Conservation (phyloP, 768 basidiomycete genomes). For the Suillus cothurnatus region DNA sequence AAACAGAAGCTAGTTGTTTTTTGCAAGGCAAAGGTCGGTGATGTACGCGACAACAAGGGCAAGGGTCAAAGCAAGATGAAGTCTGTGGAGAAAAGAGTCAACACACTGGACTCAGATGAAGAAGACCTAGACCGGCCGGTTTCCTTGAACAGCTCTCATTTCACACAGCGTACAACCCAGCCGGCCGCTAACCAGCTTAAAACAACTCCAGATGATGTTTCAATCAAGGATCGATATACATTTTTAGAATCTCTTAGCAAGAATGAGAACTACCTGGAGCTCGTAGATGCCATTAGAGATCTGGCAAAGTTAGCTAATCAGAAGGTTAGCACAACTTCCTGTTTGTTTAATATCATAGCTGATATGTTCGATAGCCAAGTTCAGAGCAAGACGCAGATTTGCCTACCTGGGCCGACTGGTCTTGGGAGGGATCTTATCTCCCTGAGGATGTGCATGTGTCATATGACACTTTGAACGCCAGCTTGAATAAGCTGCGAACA, state of each 20-base stretch:
- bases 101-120: not conserved
- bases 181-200: too few relatives aligned
- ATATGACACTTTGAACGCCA: not conserved
- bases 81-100: not conserved
- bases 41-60: not conserved
- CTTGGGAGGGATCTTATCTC: not conserved
- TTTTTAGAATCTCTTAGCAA: not conserved
- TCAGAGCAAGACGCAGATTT: not conserved
- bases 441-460: not conserved
- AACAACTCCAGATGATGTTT: not conserved
- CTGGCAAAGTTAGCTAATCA: not conserved
- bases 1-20: not conserved
- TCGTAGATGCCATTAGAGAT: not conserved
- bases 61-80: not conserved
- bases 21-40: not conserved
- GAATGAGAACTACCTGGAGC: not conserved
- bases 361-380: not conserved
- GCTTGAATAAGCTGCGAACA: not conserved
- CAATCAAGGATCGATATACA: not conserved
- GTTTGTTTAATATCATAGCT: not conserved
- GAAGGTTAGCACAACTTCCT: not conserved
- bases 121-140: not conserved
- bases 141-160: not conserved
- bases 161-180: not conserved
- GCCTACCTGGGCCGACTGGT: constrained; percentile 9